A percentile compares a stretch with the other conserved stretches of the same genome.
Evolutionary conservation across 768 basidiomycete species (phyloP).

Genomic region (Lyophyllum semitale): DNA sequence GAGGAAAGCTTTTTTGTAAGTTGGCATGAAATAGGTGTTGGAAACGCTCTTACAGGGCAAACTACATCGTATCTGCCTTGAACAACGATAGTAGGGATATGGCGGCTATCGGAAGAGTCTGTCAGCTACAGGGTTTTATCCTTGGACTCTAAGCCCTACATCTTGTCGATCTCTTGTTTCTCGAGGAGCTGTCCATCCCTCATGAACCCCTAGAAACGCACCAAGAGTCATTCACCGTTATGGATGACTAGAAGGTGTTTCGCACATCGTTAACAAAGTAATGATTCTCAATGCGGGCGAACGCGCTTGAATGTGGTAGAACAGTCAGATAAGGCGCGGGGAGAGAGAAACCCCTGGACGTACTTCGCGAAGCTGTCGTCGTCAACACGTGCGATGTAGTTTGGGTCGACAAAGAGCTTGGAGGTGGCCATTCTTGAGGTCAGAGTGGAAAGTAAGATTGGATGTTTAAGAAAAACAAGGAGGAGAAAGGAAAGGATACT

Average conservation of each 20-base stretch:
- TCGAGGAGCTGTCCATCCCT: constrained; percentile 87
- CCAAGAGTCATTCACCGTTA: not conserved
- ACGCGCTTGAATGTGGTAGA: constrained; percentile 61
- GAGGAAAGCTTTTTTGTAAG: not conserved
- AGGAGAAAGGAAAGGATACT: constrained; percentile 28
- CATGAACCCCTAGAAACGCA: constrained; percentile 70
- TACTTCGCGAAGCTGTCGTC: constrained; percentile 79
- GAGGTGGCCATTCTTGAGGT: constrained; percentile 76
- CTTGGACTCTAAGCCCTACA: constrained; percentile 45
- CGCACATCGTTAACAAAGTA: constrained; percentile 82
- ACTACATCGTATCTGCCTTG: constrained; percentile 91
- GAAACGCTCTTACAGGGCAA: constrained; percentile 64
- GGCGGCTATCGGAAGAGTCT: constrained; percentile 56
- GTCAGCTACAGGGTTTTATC: not conserved
- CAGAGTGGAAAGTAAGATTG: not conserved
- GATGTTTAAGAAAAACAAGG: not conserved
- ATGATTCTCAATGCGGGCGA: constrained; percentile 88
- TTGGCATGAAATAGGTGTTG: not conserved
- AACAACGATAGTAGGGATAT: constrained; percentile 81
- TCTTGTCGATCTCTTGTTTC: constrained; percentile 83
- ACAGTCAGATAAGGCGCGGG: not conserved
- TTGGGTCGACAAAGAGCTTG: constrained; percentile 69
- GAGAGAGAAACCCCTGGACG: constrained; percentile 19
- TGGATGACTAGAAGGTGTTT: constrained; percentile 3
- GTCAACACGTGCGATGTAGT: constrained; percentile 66